Evolutionary conservation across 78 protist genomes (phyloP).

Genomic region (Bigelowiella natans): DNA sequence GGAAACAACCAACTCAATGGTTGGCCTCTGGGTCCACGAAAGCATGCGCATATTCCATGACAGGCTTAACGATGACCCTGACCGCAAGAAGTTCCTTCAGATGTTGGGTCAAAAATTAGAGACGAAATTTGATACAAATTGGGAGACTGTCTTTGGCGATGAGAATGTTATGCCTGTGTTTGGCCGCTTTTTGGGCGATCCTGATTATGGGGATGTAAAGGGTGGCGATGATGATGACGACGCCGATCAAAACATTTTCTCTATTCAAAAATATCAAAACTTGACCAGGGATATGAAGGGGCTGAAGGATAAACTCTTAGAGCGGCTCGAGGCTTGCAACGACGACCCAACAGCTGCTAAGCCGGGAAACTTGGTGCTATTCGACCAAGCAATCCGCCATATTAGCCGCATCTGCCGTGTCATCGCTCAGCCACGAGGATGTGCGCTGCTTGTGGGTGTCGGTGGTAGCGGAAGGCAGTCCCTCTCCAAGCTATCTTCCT

Average conservation of each 20-base stretch:
- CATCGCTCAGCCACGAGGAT: constrained; percentile 40
- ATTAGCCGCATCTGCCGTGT: constrained; percentile 47
- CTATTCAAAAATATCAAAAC: neutral
- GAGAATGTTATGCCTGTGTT: neutral
- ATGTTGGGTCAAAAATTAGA: neutral
- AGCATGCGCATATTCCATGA: constrained; percentile 58
- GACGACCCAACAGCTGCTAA: neutral
- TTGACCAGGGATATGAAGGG: neutral
- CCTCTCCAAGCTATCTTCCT: constrained; percentile 43
- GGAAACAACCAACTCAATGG: neutral
- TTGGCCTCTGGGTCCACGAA: constrained; percentile 59
- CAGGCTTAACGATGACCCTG: constrained; percentile 28
- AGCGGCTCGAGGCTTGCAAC: neutral
- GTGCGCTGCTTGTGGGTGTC: constrained; percentile 59
- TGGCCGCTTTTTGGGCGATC: neutral
- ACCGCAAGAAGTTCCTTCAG: neutral
- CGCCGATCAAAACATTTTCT: neutral
- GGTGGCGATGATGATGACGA: neutral
- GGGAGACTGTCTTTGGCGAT: neutral
- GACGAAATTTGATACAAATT: neutral
- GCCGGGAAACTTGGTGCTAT: constrained; percentile 50
- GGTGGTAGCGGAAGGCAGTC: constrained; percentile 61
- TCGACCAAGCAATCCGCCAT: constrained; percentile 53
- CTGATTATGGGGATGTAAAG: neutral
- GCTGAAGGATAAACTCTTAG: neutral